Conservation (phyloP, 2,329 filamentous ascomycete genomes). For the Alternaria hordeiaustralica region DNA sequence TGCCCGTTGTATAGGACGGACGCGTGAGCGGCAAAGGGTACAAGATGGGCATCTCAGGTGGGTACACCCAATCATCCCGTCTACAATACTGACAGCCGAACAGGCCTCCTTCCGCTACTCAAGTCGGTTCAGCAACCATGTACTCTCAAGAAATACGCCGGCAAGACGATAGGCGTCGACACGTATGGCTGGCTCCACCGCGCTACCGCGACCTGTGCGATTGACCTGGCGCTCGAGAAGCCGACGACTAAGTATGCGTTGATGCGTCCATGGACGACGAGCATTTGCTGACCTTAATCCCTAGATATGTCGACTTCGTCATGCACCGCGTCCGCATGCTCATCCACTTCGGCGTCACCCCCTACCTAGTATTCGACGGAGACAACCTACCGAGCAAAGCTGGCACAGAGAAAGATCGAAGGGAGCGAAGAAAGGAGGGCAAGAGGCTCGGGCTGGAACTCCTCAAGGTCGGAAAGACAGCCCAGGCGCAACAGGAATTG, state of each 20-base stretch:
- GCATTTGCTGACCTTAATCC: conserved; percentile 15
- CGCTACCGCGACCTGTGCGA: conserved; percentile 86
- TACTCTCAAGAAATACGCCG: conserved; percentile 83
- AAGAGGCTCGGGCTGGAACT: conserved; percentile 78
- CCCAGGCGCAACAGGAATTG: conserved; percentile 82
- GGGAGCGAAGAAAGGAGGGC: conserved; percentile 77
- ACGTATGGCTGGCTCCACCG: conserved; percentile 98
- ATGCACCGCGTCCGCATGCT: conserved; percentile 94
- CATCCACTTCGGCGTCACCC: conserved; percentile 89
- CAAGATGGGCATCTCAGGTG: conserved; percentile 52
- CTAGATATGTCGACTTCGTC: conserved; percentile 85
- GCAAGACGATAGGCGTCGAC: conserved; percentile 91
- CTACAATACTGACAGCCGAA: conserved; percentile 22
- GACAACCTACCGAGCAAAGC: conserved; percentile 95
- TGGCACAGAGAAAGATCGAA: conserved; percentile 78
- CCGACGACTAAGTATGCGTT: conserved; percentile 79
- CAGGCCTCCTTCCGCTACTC: conserved; percentile 85
- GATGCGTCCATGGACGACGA: not conserved
- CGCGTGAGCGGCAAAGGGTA: conserved; percentile 34
- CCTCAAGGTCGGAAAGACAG: conserved; percentile 78
- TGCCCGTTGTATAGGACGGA: conserved; percentile 32
- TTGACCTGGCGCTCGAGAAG: conserved; percentile 87
- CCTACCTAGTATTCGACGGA: conserved; percentile 95
- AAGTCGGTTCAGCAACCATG: conserved; percentile 95
- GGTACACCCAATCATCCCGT: conserved; percentile 28